These are phyloP conservation scores for Colletotrichum acutatum DNA, from an alignment of 2,329 filamentous ascomycete species.

Conservation along the genomic window DNA sequence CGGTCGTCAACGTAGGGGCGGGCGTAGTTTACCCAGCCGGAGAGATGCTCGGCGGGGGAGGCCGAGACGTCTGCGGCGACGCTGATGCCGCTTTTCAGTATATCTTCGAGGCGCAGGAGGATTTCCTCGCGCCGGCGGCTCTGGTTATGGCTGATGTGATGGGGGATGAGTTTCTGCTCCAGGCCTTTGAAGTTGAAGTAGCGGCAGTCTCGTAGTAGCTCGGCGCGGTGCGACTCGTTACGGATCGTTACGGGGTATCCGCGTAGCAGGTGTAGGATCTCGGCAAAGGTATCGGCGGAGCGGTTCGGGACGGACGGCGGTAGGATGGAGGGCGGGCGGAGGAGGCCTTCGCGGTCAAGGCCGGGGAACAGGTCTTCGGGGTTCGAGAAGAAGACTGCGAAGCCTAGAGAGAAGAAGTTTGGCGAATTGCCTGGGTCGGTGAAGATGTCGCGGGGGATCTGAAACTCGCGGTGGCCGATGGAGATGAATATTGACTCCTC, in stretches of 20 bases:
- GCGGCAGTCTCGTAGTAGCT: slow-evolving; percentile 84
- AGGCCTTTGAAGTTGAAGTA: slow-evolving; percentile 95
- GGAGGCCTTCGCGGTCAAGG: slow-evolving; percentile 79
- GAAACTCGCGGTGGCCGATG: slow-evolving; percentile 87
- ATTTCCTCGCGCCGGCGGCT: slow-evolving; percentile 78
- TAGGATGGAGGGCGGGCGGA: slow-evolving; percentile 87
- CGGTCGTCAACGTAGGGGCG: slow-evolving; percentile 86
- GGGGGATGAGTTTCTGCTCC: slow-evolving; percentile 86
- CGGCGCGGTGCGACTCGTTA: slow-evolving; percentile 78
- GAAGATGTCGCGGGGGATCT: slow-evolving; percentile 90
- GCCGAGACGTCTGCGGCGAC: slow-evolving; percentile 62
- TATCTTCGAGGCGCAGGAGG: slow-evolving; percentile 80
- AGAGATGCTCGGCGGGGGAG: slow-evolving; percentile 42
- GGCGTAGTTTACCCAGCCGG: slow-evolving; percentile 78
- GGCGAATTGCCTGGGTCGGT: slow-evolving; percentile 87
- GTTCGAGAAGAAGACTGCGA: slow-evolving; percentile 85
- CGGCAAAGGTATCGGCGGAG: slow-evolving; percentile 84
- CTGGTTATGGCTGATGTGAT: slow-evolving; percentile 80
- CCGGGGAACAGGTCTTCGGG: slow-evolving; percentile 87
- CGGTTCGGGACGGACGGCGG: slow-evolving; percentile 85
- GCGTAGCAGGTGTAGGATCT: slow-evolving; percentile 83
- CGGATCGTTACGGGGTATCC: slow-evolving; percentile 86
- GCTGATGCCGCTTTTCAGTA: slow-evolving; percentile 87
- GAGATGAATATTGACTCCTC: slow-evolving; percentile 92
- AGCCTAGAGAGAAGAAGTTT: slow-evolving; percentile 95